Evolutionary conservation across 805 yeast genomes (phyloP), one percentile per base, ranked within the genome.

Genomic region (Saturnispora halmiae): DNA sequence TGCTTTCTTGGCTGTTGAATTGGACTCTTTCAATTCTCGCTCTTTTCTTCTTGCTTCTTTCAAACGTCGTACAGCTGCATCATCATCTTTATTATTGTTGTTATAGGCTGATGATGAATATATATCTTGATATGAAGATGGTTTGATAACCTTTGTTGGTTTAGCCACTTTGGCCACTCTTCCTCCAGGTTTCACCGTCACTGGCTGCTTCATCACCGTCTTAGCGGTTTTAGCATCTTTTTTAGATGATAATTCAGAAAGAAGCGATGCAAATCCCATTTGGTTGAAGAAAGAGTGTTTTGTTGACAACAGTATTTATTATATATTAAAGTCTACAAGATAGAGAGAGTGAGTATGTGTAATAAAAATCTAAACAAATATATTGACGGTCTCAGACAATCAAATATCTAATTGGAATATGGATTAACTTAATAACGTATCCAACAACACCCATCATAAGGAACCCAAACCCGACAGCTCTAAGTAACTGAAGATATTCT

Each of bases 391-490:
- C 41, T 71, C 71, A 87, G 53, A 87, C 96, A 67, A 88, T 85
- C 69, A 86, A 78, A 68, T 86, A 88, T 72, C 96, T 82, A 69
- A 88, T 86, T 60, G 96, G 96, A 57, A 88, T 88, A 67, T 88
- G 96, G 55, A 88, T 68, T 60, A 90, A 76, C 69, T 90, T 90
- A 66, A 92, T 92, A 57, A 80, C 83, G 67, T 87, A 90, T 44
- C 98, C 98, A 57, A 92, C 94, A 55, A 85, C 82, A 59, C 98
- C 98, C 88, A 90, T 92, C 77, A 90, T 90, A 54, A 90, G 70
- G 66, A 90, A 90, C 52, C 98, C 98, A 49, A 88, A 73, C 55
- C 97, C 97, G 40, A 90, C 97, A 40, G 96, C 96, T 66, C 92
- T 82, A 49, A 92, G 75, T 58, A 90, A 82, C 64, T 82, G 81